Base-by-base conservation (phyloP, 768 basidiomycete species). In the Leccinum sublutescens region DNA sequence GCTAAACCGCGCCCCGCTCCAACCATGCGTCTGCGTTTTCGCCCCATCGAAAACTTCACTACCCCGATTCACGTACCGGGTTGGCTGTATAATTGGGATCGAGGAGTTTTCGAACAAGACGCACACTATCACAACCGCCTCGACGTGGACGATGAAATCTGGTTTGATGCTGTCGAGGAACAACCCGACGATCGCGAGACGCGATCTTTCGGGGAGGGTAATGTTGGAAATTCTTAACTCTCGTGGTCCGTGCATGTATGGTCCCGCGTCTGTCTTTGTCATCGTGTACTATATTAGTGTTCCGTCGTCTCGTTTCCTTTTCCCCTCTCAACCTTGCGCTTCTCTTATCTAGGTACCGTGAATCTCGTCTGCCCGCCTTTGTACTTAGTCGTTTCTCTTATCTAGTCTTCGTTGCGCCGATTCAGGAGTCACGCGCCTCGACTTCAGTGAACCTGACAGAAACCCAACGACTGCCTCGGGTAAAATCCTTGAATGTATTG, bases 111-210 rank as follows among this genome's bases (percentile, higher is more conserved):
- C 8, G 31, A 59, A 56, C 12, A 29, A 1, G 29, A 62, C 7
- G 6, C 52, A 4, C 4, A 36, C 1, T 10, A 12, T 1, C 9
- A 34, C 5, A 34, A 34, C 2, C 34, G 12, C 34, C 34, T 34
- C 5, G 33, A 34, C 1, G 5, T 4, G 1, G 34, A 12, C 0
- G 12, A 34, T 0, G 31, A 62, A 19, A 14, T 27, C 7, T 56
- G 57, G 38, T 56, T 34, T 58, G 57, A 60, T 45, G 57, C 59
- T n/a, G 15, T 40, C 2, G 17, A 40, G 6, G 38, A 40, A 9
- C 38, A 40, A 40, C 38, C 38, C 6, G 2, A 15, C 15, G 38
- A 40, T 40, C 38, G 38, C 38, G 38, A 40, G 38, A 17, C 38
- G 17, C 38, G 38, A 40, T 40, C 38, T n/a, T 40, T 40, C 0